Evolutionary conservation across 805 yeast species (phyloP), one percentile per base, ranked within the genome.

Genomic region (Metschnikowia continentalis): DNA sequence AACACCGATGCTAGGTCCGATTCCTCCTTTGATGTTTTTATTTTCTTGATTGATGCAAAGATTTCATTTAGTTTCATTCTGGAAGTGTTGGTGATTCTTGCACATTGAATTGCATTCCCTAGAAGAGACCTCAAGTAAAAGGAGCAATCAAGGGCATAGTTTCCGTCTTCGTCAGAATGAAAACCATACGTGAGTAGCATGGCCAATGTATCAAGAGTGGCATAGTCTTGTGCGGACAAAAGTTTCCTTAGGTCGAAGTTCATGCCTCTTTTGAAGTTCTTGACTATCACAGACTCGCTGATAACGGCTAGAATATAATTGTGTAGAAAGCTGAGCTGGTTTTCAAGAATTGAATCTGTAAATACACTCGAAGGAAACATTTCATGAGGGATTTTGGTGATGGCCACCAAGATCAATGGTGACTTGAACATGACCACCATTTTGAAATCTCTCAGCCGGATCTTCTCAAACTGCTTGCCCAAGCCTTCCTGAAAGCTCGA

Each of bases 191-290:
- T 67, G 38, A 69, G 55, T 38, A 63, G 64, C 66, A 67, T 61
- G 39, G 71, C 62, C 23, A 92, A 75, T 1, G 83, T 76, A 53
- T 86, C 85, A 42, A 92, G 68, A 51, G 88, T 88, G 2, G 81
- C 79, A 50, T 81, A 75, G 66, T 91, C 97, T 3, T 92, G 78
- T 1, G 84, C 80, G 3, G 90, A 90, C 23, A 91, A 72, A 30
- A 86, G 76, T 51, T 83, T 85, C 20, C 97, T 72, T 36, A 92
- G 69, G 61, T 92, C 98, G 60, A 87, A 89, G 60, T 89, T 89
- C 61, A 87, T 84, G 50, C 95, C 74, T 54, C 81, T 79, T 47
- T 76, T 72, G 63, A 88, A 91, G 35, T 86, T 82, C 55, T 82
- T 81, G 8, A 78, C 72, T 36, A 92, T 81, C 55, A 86, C 88